Conservation (phyloP, 2,329 filamentous ascomycete species). For the Cladosporium sp. region DNA sequence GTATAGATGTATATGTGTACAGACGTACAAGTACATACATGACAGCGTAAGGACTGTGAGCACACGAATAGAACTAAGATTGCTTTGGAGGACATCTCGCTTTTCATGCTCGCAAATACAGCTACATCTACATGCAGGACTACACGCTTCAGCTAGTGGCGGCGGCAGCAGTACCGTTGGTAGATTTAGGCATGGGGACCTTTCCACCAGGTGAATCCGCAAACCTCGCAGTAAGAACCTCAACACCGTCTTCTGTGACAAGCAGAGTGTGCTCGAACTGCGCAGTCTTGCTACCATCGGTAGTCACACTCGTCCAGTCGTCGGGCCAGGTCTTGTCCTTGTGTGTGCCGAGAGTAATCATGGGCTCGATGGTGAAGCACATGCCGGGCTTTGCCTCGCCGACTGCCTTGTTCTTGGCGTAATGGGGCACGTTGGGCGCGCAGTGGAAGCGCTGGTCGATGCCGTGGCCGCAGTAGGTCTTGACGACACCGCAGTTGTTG, state of each 20-base stretch:
- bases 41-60: neutral
- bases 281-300: constrained; percentile 82
- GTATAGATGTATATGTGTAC: neutral
- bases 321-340: constrained; percentile 94
- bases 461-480: constrained; percentile 92
- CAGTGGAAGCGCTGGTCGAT: constrained; percentile 91
- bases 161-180: constrained; percentile 4
- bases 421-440: constrained; percentile 90
- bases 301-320: constrained; percentile 93
- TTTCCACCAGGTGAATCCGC: constrained; percentile 72
- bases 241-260: constrained; percentile 77
- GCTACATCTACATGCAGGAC: neutral
- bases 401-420: constrained; percentile 94
- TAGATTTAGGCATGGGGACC: constrained; percentile 20
- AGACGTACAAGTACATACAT: neutral
- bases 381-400: constrained; percentile 90
- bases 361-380: constrained; percentile 97
- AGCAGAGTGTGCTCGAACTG: constrained; percentile 88
- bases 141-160: neutral
- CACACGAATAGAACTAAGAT: neutral
- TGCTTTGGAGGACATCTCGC: neutral
- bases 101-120: neutral
- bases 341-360: constrained; percentile 89
- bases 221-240: constrained; percentile 72
- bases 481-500: constrained; percentile 81